Conservation (phyloP, 371 early-diverging fungal genomes). For the Mucor mucedo region DNA sequence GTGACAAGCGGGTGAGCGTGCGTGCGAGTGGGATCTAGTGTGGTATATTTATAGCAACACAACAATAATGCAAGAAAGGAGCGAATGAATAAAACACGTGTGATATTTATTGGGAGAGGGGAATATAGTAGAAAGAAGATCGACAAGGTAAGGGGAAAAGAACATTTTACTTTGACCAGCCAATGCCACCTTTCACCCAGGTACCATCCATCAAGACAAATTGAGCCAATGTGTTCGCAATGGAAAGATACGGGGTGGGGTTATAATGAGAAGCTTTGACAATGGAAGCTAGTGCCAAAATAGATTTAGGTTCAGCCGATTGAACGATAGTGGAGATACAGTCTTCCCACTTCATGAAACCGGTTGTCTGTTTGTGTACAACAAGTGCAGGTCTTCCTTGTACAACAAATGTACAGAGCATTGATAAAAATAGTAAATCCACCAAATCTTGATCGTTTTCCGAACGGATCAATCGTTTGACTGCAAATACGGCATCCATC, state of each 20-base stretch:
- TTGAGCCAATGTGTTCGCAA: slow-evolving; percentile 29
- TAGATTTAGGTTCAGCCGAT: slow-evolving; percentile 35
- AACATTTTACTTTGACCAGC: slow-evolving; percentile 22
- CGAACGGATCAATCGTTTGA: slow-evolving; percentile 23
- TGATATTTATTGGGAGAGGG: no score
- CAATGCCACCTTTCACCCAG: slow-evolving; percentile 39
- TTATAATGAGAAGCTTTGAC: slow-evolving; percentile 14
- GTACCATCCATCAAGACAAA: slow-evolving; percentile 30
- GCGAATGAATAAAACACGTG: no score
- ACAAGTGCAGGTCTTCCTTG: slow-evolving; percentile 33
- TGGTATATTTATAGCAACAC: no score
- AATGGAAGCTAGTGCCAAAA: slow-evolving; percentile 32
- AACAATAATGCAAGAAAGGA: no score
- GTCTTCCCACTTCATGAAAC: slow-evolving; percentile 16
- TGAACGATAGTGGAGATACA: slow-evolving; percentile 30
- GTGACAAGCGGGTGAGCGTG: no score
- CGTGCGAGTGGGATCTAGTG: no score
- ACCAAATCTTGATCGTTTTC: slow-evolving; percentile 17
- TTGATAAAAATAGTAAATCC: slow-evolving; percentile 34
- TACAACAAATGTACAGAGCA: slow-evolving; percentile 40
- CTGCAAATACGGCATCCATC: slow-evolving; percentile 39
- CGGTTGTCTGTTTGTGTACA: neutral
- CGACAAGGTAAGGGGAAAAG: no score
- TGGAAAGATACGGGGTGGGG: slow-evolving; percentile 20
- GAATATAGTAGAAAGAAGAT: no score